phyloP scores from a whole-genome alignment of 176 grass and related monocot genomes.

The Carex myosuroides region DNA sequence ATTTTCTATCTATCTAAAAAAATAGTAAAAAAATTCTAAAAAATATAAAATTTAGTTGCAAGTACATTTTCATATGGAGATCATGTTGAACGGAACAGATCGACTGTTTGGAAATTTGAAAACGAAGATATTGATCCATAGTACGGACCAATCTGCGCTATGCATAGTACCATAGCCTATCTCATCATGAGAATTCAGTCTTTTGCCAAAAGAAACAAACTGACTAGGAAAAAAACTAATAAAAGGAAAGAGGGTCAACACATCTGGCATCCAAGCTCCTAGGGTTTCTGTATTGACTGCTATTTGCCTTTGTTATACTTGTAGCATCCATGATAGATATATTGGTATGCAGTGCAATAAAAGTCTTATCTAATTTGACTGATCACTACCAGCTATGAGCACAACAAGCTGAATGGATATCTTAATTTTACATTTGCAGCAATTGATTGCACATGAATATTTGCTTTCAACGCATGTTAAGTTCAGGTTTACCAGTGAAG shows the following conservation, averaged over 20 bases:
- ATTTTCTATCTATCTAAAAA: too few relatives aligned
- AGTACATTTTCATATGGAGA: too few relatives aligned
- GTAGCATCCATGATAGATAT: neutral
- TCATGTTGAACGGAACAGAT: too few relatives aligned
- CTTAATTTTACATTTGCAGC: neutral
- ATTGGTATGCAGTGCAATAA: neutral
- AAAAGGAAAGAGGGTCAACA: neutral
- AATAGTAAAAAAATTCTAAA: too few relatives aligned
- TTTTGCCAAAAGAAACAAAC: neutral
- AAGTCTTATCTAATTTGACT: neutral
- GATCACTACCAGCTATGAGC: neutral
- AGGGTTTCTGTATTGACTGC: neutral
- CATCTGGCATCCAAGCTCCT: neutral
- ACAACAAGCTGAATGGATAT: neutral
- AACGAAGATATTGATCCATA: too few relatives aligned
- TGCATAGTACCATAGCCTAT: too few relatives aligned
- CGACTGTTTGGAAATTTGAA: too few relatives aligned
- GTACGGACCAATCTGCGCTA: too few relatives aligned
- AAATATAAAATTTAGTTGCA: too few relatives aligned
- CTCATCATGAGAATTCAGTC: neutral
- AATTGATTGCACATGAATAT: conserved; percentile 1
- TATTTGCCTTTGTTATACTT: neutral
- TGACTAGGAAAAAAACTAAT: neutral
- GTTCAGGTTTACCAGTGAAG: conserved; percentile 12
- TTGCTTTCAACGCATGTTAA: neutral